Base-by-base conservation (phyloP, 2,329 filamentous ascomycete species). In the Calonectria fujianensis region DNA sequence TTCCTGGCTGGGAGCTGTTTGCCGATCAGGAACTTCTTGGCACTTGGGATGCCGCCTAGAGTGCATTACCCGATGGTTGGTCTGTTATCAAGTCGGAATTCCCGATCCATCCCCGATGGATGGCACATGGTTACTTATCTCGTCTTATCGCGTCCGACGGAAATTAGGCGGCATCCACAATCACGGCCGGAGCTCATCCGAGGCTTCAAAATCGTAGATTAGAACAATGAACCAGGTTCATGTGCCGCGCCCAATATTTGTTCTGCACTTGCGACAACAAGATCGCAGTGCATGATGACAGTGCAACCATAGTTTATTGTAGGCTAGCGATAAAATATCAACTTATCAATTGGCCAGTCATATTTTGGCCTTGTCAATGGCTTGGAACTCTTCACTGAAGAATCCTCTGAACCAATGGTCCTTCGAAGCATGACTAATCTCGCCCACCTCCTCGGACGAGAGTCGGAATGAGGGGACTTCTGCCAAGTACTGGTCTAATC, bases 401-500 rank as follows among this genome's bases (percentile, higher is more conserved):
- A 63, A 63, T 1, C 57, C 57, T 10, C 57, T 63, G 6, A 27
- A 41, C 32, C 24, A 29, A 18, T 14, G n/a, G n/a, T 24, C 57
- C 16, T 29, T 63, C 10, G 57, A 63, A 4, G 41, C 57, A 3
- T 29, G n/a, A 11, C 57, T 63, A 13, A 73, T 64, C 20, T 54
- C 54, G 2, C 13, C 29, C 4, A 73, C 32, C 37, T 73, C 71
- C 6, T 51, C 71, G 13, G 10, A 18, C 0, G 45, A n/a, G 7
- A 73, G 50, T 3, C 48, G n/a, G n/a, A 73, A 69, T 18, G 31
- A 69, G 3, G 57, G 52, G 5, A 65, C 18, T 10, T 54, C 31
- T 4, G 31, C 41, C 24, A 69, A n/a, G 24, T 69, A 73, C 14
- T 66, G n/a, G 18, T 39, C 48, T 5, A 73, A 29, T 13, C 71